phyloP scores from a whole-genome alignment of 495 filamentous ascomycete species.

The Neurospora intermedia region DNA sequence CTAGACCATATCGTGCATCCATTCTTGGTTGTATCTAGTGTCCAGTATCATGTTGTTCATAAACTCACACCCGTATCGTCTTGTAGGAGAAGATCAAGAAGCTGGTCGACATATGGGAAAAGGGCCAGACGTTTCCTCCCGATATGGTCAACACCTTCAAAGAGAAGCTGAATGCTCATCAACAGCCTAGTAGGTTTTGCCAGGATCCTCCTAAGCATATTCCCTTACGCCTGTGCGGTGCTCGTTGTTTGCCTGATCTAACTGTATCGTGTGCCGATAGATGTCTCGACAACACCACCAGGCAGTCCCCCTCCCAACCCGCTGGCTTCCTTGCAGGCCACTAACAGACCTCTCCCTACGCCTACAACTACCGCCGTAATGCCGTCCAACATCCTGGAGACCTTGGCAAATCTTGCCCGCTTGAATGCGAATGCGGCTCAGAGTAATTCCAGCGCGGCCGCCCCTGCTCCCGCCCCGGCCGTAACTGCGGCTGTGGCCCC shows the following conservation, averaged over 20 bases:
- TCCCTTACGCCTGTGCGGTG: neutral
- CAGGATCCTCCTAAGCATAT: neutral
- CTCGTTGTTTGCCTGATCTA: constrained; percentile 13
- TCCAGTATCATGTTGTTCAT: constrained; percentile 13
- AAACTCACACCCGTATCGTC: constrained; percentile 29
- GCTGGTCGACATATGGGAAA: constrained; percentile 96
- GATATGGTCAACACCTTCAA: constrained; percentile 78
- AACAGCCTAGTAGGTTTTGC: constrained; percentile 52
- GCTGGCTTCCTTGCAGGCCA: constrained; percentile 13
- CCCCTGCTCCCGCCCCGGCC: constrained; percentile 26
- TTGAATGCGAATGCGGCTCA: constrained; percentile 59
- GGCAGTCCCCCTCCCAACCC: constrained; percentile 57
- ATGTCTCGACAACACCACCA: constrained; percentile 67
- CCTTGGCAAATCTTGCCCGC: constrained; percentile 75
- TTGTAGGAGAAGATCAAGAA: constrained; percentile 93
- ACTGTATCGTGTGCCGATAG: constrained; percentile 35
- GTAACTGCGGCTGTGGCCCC: constrained; percentile 14
- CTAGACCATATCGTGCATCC: neutral
- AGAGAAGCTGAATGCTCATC: constrained; percentile 58
- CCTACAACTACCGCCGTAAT: constrained; percentile 16
- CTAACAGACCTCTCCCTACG: constrained; percentile 9
- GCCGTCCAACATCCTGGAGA: constrained; percentile 57
- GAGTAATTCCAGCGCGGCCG: constrained; percentile 37
- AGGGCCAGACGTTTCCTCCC: constrained; percentile 79
- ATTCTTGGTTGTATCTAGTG: neutral